A percentile compares a stretch with the other conserved stretches of the same genome.
phyloP scores from a whole-genome alignment of 768 basidiomycete species.

The Astraeus odoratus region DNA sequence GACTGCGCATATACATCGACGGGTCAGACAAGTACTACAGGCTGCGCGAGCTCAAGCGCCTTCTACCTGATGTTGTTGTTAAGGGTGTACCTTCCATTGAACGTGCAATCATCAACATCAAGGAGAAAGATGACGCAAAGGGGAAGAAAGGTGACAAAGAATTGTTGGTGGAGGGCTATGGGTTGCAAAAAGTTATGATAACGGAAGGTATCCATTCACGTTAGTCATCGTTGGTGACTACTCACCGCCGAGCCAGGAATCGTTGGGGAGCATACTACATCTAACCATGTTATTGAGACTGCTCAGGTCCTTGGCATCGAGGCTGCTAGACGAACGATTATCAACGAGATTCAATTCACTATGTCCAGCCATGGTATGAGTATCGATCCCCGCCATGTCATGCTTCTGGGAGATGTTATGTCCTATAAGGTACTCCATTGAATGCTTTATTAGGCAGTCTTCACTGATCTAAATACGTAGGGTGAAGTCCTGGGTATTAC shows the following conservation, averaged over 20 bases:
- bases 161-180: slow-evolving; percentile 94
- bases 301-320: slow-evolving; percentile 96
- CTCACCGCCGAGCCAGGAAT: slow-evolving; percentile 54
- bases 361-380: slow-evolving; percentile 98
- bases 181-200: slow-evolving; percentile 93
- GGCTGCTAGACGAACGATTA: slow-evolving; percentile 88
- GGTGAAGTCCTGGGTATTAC: slow-evolving; percentile 98
- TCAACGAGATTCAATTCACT: slow-evolving; percentile 95
- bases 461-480: slow-evolving; percentile 42
- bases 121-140: slow-evolving; percentile 72
- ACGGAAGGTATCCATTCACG: slow-evolving; percentile 65
- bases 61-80: slow-evolving; percentile 80
- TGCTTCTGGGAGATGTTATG: slow-evolving; percentile 98
- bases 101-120: slow-evolving; percentile 94
- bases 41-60: slow-evolving; percentile 80
- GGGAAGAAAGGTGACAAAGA: slow-evolving; percentile 88
- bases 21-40: slow-evolving; percentile 74
- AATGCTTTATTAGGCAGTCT: no score
- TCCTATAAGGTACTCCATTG: slow-evolving; percentile 70
- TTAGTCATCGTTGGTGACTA: not conserved
- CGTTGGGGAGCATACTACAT: slow-evolving; percentile 84
- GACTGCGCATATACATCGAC: slow-evolving; percentile 76
- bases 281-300: slow-evolving; percentile 97
- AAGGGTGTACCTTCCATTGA: slow-evolving; percentile 88
- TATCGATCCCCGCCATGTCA: slow-evolving; percentile 97